These are phyloP conservation scores for Lentinula sp. DNA, from an alignment of 768 basidiomycete genomes.

Conservation along the genomic window DNA sequence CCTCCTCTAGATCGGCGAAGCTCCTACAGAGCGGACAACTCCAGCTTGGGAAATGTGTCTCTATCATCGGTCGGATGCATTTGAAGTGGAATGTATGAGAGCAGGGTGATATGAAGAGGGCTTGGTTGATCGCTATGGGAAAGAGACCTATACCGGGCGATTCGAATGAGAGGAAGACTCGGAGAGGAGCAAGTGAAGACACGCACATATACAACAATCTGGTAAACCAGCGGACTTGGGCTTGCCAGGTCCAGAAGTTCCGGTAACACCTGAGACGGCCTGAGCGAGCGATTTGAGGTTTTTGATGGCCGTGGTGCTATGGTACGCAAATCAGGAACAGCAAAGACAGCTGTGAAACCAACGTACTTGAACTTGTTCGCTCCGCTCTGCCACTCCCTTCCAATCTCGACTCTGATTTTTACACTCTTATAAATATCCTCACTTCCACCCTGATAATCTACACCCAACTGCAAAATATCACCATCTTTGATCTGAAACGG, in stretches of 20 bases:
- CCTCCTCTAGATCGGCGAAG: conserved; percentile 92
- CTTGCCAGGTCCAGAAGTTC: conserved; percentile 58
- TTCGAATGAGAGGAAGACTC: not conserved
- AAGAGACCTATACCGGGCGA: conserved; percentile 44
- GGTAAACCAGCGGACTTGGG: conserved; percentile 75
- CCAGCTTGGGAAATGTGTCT: conserved; percentile 89
- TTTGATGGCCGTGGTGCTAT: conserved; percentile 62
- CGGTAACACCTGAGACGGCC: conserved; percentile 18
- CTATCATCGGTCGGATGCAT: conserved; percentile 88
- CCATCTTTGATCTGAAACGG: conserved; percentile 84
- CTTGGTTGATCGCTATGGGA: conserved; percentile 88
- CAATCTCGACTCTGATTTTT: conserved; percentile 89
- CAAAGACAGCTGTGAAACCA: not conserved
- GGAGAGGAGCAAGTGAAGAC: not conserved
- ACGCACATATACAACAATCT: conserved; percentile 7
- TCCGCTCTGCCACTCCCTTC: conserved; percentile 83
- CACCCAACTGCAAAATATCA: conserved; percentile 90
- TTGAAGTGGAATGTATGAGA: conserved; percentile 97
- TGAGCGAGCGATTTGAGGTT: conserved; percentile 72
- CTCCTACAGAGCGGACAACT: conserved; percentile 93
- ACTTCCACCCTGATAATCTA: conserved; percentile 95
- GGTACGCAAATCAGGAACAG: not conserved
- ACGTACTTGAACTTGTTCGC: conserved; percentile 88
- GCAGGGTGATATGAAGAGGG: conserved; percentile 96
- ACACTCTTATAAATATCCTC: conserved; percentile 98